Evolutionary conservation across 2,329 filamentous ascomycete species (phyloP).

Genomic region (Colletotrichum salicis): DNA sequence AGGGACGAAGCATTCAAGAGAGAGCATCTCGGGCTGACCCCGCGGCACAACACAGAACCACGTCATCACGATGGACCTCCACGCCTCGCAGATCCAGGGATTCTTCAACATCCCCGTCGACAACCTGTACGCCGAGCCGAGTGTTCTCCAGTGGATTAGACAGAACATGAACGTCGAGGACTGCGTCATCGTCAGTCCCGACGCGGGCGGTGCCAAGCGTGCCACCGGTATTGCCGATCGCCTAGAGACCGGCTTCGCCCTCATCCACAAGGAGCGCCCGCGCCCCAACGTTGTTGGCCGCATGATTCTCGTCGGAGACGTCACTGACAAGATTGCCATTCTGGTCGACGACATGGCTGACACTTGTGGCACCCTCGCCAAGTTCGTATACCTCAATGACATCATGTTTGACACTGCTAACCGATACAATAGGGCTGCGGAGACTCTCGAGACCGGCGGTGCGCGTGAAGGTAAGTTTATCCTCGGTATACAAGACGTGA

Average conservation of each 20-base stretch:
- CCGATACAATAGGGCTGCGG: constrained; percentile 17
- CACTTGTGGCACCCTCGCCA: constrained; percentile 85
- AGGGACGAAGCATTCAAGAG: background rate
- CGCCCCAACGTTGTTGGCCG: constrained; percentile 83
- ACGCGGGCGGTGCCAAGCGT: constrained; percentile 87
- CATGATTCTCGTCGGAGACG: constrained; percentile 95
- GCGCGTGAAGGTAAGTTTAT: constrained; percentile 27
- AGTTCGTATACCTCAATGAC: constrained; percentile 70
- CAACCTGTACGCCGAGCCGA: constrained; percentile 87
- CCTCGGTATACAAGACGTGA: background rate
- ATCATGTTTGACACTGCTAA: background rate
- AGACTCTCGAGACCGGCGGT: constrained; percentile 31
- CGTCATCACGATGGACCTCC: constrained; percentile 88
- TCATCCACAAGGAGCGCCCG: constrained; percentile 83
- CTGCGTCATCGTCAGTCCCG: constrained; percentile 87
- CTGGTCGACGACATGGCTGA: constrained; percentile 99
- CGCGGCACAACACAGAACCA: constrained; percentile 33
- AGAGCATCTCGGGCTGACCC: background rate
- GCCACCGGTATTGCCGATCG: constrained; percentile 88
- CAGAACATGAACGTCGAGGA: constrained; percentile 80
- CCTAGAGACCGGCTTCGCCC: constrained; percentile 82
- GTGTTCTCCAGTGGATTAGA: constrained; percentile 83
- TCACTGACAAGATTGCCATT: constrained; percentile 90
- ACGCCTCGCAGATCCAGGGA: constrained; percentile 86
- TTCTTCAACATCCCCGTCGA: constrained; percentile 81